A percentile compares a stretch with the other conserved stretches of the same genome.
These are phyloP conservation scores for Pinus tabuliformis DNA, from an alignment of 75 land plant species.

Conservation along the genomic window DNA sequence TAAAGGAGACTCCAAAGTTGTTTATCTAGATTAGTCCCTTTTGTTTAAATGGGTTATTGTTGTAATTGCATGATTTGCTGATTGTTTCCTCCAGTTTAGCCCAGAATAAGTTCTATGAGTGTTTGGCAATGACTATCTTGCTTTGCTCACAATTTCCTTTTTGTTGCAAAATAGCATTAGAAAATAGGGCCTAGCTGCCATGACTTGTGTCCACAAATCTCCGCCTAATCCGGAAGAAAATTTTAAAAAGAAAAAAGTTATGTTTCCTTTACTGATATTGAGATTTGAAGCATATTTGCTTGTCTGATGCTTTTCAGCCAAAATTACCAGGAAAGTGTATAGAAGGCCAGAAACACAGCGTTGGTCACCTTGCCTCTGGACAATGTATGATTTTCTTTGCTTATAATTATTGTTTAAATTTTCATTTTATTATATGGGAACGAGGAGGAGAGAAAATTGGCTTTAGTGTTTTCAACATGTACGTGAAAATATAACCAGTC, in stretches of 20 bases:
- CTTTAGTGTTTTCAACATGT: neutral
- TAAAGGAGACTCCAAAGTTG: neutral
- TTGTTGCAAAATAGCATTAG: neutral
- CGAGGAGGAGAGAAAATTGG: neutral
- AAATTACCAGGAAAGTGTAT: constrained; percentile 4
- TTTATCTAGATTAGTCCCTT: neutral
- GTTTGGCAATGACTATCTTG: neutral
- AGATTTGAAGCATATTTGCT: neutral
- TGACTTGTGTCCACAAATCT: neutral
- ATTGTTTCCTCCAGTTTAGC: neutral
- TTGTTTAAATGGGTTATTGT: neutral
- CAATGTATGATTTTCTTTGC: neutral
- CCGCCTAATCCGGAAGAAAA: neutral
- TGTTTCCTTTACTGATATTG: neutral
- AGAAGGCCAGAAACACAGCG: neutral
- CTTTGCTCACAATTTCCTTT: neutral
- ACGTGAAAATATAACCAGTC: neutral
- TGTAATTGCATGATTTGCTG: neutral
- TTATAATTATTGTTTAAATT: neutral
- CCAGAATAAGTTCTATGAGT: neutral
- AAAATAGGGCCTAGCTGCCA: neutral
- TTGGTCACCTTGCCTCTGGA: neutral
- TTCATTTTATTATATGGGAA: neutral
- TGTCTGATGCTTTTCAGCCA: neutral
- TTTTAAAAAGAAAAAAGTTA: neutral